Conservation (phyloP, 2,329 filamentous ascomycete genomes). For the Beauveria scarabaeidicola region DNA sequence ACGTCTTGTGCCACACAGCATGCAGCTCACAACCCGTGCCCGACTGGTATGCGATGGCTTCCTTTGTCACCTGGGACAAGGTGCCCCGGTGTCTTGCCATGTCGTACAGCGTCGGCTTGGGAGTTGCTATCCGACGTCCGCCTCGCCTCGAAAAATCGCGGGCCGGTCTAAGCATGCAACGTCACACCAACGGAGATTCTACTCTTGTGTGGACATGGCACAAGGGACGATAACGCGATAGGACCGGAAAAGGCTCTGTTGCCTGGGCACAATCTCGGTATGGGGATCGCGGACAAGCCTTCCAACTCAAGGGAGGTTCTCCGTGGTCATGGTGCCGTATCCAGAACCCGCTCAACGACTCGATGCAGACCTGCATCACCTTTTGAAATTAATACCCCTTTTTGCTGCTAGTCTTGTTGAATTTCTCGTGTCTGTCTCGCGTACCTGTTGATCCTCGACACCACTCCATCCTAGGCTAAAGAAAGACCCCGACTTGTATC, state of each 20-base stretch:
- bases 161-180: not conserved
- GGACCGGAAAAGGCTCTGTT: not conserved
- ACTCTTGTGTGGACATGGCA: not conserved
- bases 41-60: not conserved
- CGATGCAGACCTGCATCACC: not conserved
- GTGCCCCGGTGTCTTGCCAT: not conserved
- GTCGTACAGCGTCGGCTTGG: not conserved
- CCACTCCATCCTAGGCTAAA: not conserved
- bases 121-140: not conserved
- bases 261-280: not conserved
- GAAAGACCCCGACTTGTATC: not conserved
- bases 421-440: not conserved
- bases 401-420: not conserved
- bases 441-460: slow-evolving; percentile 3
- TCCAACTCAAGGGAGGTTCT: not conserved
- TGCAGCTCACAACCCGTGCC: not conserved
- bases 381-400: not conserved
- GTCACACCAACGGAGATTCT: not conserved
- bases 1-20: not conserved
- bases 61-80: not conserved
- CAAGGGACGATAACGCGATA: not conserved
- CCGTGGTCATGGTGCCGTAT: not conserved
- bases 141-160: not conserved
- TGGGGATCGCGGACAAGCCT: not conserved
- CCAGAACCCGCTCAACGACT: not conserved